Base-by-base conservation (phyloP, 345 rosid species). In the Eucalyptus camaldulensis region DNA sequence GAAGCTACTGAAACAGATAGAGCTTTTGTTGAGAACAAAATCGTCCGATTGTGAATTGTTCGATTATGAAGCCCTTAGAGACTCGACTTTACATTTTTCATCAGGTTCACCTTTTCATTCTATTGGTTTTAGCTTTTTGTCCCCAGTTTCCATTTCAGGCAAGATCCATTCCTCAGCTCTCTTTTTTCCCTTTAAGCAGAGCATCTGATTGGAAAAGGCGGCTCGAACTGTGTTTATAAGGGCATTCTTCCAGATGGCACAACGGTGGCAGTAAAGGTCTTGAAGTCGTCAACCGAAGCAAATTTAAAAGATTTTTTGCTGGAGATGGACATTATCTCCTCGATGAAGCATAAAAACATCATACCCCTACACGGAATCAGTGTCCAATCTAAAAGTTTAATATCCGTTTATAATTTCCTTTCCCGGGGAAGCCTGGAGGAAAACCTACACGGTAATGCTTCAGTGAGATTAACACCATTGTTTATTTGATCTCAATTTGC, bases 131-230 rank as follows among this genome's bases (percentile, higher is more conserved):
- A 76, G 47, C 27, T 5, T 37, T 76, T 21, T 76, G 14, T 10
- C 83, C 21, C 83, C 45, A 37, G 62, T 80, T 80, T 88, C 88
- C 56, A n/a, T 67, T 50, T 12, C 33, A 50, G 5, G 45, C 81
- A 21, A 47, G 81, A 83, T 86, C 51, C 83, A 76, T 37, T 37
- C 27, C 27, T 76, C 25, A 76, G 13, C 29, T 21, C 83, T 76
- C 27, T 6, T 87, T 86, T 89, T 88, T 58, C 81, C 49, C 45
- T 62, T 90, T 50, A 37, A 27, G 9, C 90, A 86, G 99, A 91
- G 90, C 96, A 95, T 87, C 85, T 97, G 44, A 95, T 94, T 27
- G 99, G 98, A 37, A 93, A 95, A 91, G 99, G 99, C 88, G 99
- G 98, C 44, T 94, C 94, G 69, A 97, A 95, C 90, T 92, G 90